Evolutionary conservation across 805 yeast genomes (phyloP).

Genomic region (Yamadazyma insecticola): DNA sequence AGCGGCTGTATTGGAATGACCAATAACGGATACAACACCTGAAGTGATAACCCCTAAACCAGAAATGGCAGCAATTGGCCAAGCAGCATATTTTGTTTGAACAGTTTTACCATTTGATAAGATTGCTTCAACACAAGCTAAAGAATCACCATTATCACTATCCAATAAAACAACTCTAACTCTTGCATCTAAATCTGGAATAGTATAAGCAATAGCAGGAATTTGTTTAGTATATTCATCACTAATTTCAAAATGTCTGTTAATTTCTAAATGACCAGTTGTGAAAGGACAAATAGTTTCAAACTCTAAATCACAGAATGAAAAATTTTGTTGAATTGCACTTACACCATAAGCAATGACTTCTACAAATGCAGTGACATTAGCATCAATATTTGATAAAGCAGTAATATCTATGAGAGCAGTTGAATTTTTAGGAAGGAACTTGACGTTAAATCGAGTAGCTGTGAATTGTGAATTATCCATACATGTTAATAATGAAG

Average conservation of each 20-base stretch:
- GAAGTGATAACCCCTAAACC: conserved; percentile 86
- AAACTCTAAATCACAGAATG: conserved; percentile 57
- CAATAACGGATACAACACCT: conserved; percentile 79
- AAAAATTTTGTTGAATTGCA: conserved; percentile 48
- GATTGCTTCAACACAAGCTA: conserved; percentile 91
- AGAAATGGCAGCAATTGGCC: conserved; percentile 94
- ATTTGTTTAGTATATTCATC: conserved; percentile 43
- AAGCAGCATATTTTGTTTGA: conserved; percentile 83
- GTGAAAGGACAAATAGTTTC: conserved; percentile 72
- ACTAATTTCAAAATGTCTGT: conserved; percentile 43
- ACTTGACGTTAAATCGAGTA: conserved; percentile 70
- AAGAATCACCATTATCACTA: conserved; percentile 37
- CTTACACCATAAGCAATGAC: conserved; percentile 80
- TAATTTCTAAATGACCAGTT: conserved; percentile 80
- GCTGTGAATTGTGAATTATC: conserved; percentile 83
- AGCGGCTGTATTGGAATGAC: conserved; percentile 90
- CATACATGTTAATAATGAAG: conserved; percentile 89
- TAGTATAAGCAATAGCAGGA: conserved; percentile 81
- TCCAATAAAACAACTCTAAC: conserved; percentile 69
- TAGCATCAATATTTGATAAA: conserved; percentile 68
- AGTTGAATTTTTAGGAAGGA: conserved; percentile 60
- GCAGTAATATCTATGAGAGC: conserved; percentile 70
- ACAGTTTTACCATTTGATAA: conserved; percentile 89
- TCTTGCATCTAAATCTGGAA: conserved; percentile 93
- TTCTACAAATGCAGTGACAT: conserved; percentile 60